Percentiles rank a stretch among this genome's conserved stretches.
phyloP scores from a whole-genome alignment of 1,284 basidiomycete species.

The Ceratobasidium sp. region DNA sequence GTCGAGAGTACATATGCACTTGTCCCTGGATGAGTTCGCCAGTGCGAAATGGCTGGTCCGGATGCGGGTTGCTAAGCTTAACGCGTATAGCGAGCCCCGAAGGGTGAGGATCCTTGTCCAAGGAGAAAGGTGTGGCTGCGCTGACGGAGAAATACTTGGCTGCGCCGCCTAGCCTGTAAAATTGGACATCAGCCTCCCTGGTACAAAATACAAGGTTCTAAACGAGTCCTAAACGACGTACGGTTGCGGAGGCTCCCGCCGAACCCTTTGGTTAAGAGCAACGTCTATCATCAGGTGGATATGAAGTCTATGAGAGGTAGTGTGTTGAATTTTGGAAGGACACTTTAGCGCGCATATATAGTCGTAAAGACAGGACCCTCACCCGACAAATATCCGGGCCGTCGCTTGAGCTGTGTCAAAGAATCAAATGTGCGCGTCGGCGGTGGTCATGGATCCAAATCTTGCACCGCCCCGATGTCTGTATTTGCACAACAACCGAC shows the following conservation, averaged over 20 bases:
- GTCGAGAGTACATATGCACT: slow-evolving; percentile 21
- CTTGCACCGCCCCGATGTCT: no score
- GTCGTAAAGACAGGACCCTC: no score
- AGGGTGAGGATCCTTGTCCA: slow-evolving; percentile 20
- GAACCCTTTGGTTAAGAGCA: not conserved
- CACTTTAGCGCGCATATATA: no score
- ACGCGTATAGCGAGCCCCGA: slow-evolving; percentile 23
- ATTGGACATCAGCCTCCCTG: not conserved
- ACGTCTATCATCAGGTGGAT: not conserved
- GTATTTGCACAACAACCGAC: no score
- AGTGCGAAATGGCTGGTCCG: slow-evolving; percentile 11
- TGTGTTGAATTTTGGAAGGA: no score
- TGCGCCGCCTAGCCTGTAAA: slow-evolving; percentile 16
- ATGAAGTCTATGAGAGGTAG: no score
- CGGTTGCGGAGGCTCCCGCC: slow-evolving; percentile 24
- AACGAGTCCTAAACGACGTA: not conserved
- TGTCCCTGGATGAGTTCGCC: slow-evolving; percentile 27
- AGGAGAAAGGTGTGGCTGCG: slow-evolving; percentile 24
- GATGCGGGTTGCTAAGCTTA: slow-evolving; percentile 30
- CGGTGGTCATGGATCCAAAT: no score
- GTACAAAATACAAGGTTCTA: not conserved
- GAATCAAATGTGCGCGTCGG: no score
- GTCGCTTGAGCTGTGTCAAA: no score
- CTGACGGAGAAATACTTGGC: slow-evolving; percentile 35
- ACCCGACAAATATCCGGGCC: no score